A percentile compares a stretch with the other conserved stretches of the same genome.
Conservation (phyloP, 192 early-diverging fungal genomes). For the Cetraspora pellucida region DNA sequence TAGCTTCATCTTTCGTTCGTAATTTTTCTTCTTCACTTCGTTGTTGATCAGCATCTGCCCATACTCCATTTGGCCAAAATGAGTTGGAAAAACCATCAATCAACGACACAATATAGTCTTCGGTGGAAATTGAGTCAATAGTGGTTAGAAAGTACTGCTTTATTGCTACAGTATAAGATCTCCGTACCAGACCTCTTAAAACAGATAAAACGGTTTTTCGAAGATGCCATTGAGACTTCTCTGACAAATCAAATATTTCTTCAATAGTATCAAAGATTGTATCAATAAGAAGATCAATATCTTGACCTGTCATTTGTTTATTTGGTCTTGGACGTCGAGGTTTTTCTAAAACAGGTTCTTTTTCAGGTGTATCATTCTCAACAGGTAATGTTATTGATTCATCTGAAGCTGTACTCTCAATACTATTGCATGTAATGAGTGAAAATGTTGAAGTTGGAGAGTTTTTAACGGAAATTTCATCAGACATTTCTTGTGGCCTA, state of each 20-base stretch:
- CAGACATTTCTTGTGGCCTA: not conserved
- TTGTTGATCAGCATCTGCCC: not conserved
- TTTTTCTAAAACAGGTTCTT: not conserved
- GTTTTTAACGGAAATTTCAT: not conserved
- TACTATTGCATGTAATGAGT: not conserved
- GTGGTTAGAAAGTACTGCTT: not conserved
- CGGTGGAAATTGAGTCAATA: constrained; percentile 4
- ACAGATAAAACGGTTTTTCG: constrained; percentile 26
- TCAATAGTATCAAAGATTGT: constrained; percentile 23
- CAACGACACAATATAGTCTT: not conserved
- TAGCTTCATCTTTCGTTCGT: constrained; percentile 19
- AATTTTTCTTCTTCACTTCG: constrained; percentile 29
- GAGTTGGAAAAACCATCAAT: constrained; percentile 20
- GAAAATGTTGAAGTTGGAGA: not conserved
- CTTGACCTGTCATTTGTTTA: constrained; percentile 24
- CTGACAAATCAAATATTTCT: constrained; percentile 33
- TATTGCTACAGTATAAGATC: constrained; percentile 18
- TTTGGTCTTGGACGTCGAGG: constrained; percentile 3
- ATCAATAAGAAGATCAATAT: constrained; percentile 27
- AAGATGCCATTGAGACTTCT: constrained; percentile 31
- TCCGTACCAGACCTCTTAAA: constrained; percentile 15
- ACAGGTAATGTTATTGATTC: not conserved
- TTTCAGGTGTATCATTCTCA: not conserved
- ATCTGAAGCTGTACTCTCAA: not conserved
- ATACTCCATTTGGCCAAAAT: constrained; percentile 27